These are phyloP conservation scores for Colletotrichum sojae DNA, from an alignment of 2,329 filamentous ascomycete genomes.

Conservation along the genomic window DNA sequence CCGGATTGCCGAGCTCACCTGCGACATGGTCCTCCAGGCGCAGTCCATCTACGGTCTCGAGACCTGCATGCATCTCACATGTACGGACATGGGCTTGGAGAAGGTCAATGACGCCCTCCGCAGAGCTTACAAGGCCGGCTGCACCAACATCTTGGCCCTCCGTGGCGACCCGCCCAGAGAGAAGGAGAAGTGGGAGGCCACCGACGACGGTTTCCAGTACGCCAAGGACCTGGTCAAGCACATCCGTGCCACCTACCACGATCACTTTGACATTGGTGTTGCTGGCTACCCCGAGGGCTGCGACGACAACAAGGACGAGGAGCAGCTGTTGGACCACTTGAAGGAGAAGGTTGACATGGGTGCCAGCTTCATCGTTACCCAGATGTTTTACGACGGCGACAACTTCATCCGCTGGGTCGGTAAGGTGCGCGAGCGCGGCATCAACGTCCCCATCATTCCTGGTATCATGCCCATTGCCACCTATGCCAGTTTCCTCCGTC, in stretches of 20 bases:
- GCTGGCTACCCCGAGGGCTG: constrained; percentile 96
- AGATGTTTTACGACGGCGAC: constrained; percentile 99
- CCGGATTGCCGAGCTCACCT: constrained; percentile 89
- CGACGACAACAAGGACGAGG: constrained; percentile 92
- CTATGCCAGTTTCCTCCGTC: constrained; percentile 90
- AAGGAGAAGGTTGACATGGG: constrained; percentile 96
- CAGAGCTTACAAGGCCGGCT: constrained; percentile 93
- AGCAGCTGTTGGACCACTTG: constrained; percentile 88
- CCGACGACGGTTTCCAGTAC: constrained; percentile 90
- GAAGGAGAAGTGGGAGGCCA: constrained; percentile 92
- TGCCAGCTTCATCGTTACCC: constrained; percentile 93
- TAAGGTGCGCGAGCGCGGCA: constrained; percentile 87
- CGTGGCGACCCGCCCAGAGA: constrained; percentile 95
- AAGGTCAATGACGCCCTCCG: constrained; percentile 92
- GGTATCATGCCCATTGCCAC: constrained; percentile 94
- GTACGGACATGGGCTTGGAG: constrained; percentile 95
- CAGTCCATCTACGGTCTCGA: constrained; percentile 96
- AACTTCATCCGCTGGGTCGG: constrained; percentile 93
- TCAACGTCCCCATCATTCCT: constrained; percentile 85
- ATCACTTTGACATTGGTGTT: constrained; percentile 95
- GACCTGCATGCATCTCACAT: constrained; percentile 99
- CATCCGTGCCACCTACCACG: constrained; percentile 79
- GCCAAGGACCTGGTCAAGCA: constrained; percentile 91
- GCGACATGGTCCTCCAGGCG: constrained; percentile 97
- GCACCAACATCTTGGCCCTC: constrained; percentile 96